Percentiles rank a stretch among this genome's conserved stretches.
Evolutionary conservation across 257 asterid genomes (phyloP).

Genomic region (Plantago elongata): DNA sequence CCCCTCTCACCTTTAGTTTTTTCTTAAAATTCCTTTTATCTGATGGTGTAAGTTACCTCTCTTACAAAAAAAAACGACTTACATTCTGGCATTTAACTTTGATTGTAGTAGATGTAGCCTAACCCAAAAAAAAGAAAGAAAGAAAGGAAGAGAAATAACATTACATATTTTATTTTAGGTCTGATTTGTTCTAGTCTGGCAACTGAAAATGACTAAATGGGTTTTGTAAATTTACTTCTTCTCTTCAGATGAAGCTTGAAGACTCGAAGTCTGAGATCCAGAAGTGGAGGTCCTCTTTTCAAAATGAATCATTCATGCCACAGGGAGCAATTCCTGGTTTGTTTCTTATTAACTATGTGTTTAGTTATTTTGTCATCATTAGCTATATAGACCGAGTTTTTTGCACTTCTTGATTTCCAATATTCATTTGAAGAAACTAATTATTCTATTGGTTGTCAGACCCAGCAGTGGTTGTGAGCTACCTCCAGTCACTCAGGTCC

Average conservation of each 20-base stretch:
- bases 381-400: background rate
- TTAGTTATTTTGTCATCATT: constrained; percentile 11
- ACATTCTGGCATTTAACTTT: background rate
- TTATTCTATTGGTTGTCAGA: constrained; percentile 36
- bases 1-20: background rate
- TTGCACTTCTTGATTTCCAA: constrained; percentile 1
- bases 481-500: constrained; percentile 73
- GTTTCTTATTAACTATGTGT: constrained; percentile 20
- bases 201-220: background rate
- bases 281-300: constrained; percentile 90
- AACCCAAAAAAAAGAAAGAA: too few species aligned
- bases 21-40: background rate
- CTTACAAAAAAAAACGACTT: too few species aligned
- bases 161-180: background rate
- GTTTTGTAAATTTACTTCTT: constrained; percentile 15
- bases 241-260: constrained; percentile 64
- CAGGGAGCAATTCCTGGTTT: constrained; percentile 74
- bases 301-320: constrained; percentile 64
- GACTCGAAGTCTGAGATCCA: constrained; percentile 81
- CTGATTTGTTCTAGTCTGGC: background rate
- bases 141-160: too few species aligned
- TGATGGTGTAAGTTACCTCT: constrained; percentile 2
- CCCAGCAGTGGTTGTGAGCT: constrained; percentile 57
- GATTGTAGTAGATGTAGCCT: background rate
- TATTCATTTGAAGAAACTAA: constrained; percentile 14